Percentiles rank a stretch among this genome's conserved stretches.
These are phyloP conservation scores for Xylariaceae sp. DNA, from an alignment of 2,329 filamentous ascomycete genomes.

Conservation along the genomic window DNA sequence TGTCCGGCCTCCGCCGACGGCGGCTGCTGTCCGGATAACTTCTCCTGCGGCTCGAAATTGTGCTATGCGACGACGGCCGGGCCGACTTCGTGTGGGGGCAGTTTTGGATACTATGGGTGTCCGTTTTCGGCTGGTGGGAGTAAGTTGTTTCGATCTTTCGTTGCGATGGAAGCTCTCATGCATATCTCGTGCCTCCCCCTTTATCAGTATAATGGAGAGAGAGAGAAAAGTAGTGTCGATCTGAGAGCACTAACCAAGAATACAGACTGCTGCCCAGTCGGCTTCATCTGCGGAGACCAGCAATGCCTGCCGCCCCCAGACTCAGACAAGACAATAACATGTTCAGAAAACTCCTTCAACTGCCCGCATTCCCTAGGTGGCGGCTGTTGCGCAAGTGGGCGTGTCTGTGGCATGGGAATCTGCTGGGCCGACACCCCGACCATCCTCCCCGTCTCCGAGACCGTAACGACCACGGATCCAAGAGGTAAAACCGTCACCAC, in stretches of 20 bases:
- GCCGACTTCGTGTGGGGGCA: constrained; percentile 35
- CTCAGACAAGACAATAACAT: constrained; percentile 37
- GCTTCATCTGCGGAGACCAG: constrained; percentile 38
- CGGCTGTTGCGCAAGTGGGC: constrained; percentile 48
- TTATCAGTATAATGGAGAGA: not conserved
- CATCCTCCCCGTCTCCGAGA: constrained; percentile 41
- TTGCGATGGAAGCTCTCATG: too few species aligned
- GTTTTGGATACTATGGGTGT: constrained; percentile 39
- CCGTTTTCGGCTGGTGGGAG: constrained; percentile 33
- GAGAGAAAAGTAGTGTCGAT: not conserved
- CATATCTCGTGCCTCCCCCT: too few species aligned
- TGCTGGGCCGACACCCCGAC: constrained; percentile 46
- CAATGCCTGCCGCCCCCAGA: constrained; percentile 44
- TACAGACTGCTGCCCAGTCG: constrained; percentile 43
- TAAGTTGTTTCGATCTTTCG: constrained; percentile 10
- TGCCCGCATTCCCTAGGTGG: constrained; percentile 48
- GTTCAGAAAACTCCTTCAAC: constrained; percentile 41
- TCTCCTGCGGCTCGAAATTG: constrained; percentile 43
- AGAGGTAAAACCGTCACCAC: constrained; percentile 37
- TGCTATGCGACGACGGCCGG: constrained; percentile 44
- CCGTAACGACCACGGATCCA: constrained; percentile 42
- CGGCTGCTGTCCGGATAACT: constrained; percentile 45
- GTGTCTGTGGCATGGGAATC: constrained; percentile 42
- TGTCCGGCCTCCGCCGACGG: constrained; percentile 32
- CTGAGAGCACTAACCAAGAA: constrained; percentile 2